Evolutionary conservation across 2,329 filamentous ascomycete species (phyloP).

Genomic region (Fusarium staphyleae): DNA sequence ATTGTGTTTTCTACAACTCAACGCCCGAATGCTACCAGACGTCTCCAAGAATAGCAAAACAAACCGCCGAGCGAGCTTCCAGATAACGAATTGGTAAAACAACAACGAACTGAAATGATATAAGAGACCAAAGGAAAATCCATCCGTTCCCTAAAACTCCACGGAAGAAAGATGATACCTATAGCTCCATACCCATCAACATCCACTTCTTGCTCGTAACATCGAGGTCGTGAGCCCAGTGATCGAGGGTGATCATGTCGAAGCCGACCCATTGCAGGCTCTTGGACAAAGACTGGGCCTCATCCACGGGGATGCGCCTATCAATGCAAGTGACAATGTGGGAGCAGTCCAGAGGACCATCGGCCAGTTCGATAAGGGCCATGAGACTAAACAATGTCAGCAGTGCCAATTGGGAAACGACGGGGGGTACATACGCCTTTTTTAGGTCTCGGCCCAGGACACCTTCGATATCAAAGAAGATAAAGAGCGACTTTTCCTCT

Average conservation of each 20-base stretch:
- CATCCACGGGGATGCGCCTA: slow-evolving; percentile 67
- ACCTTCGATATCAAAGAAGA: slow-evolving; percentile 79
- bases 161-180: slow-evolving; percentile 50
- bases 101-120: slow-evolving; percentile 24
- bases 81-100: slow-evolving; percentile 26
- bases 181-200: slow-evolving; percentile 88
- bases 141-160: slow-evolving; percentile 33
- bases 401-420: background rate
- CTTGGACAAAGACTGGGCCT: slow-evolving; percentile 73
- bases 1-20: slow-evolving; percentile 29
- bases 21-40: slow-evolving; percentile 30
- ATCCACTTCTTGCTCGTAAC: slow-evolving; percentile 81
- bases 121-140: slow-evolving; percentile 31
- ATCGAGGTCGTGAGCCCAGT: slow-evolving; percentile 71
- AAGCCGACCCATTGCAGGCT: slow-evolving; percentile 95
- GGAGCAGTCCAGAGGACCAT: slow-evolving; percentile 76
- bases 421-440: slow-evolving; percentile 71
- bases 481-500: slow-evolving; percentile 78
- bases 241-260: slow-evolving; percentile 79
- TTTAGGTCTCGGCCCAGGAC: slow-evolving; percentile 81
- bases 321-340: slow-evolving; percentile 84
- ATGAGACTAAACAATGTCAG: slow-evolving; percentile 68
- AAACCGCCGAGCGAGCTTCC: slow-evolving; percentile 16
- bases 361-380: slow-evolving; percentile 87
- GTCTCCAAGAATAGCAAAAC: slow-evolving; percentile 22